phyloP scores from a whole-genome alignment of 176 grass and related monocot genomes.

The Ensete glaucum region DNA sequence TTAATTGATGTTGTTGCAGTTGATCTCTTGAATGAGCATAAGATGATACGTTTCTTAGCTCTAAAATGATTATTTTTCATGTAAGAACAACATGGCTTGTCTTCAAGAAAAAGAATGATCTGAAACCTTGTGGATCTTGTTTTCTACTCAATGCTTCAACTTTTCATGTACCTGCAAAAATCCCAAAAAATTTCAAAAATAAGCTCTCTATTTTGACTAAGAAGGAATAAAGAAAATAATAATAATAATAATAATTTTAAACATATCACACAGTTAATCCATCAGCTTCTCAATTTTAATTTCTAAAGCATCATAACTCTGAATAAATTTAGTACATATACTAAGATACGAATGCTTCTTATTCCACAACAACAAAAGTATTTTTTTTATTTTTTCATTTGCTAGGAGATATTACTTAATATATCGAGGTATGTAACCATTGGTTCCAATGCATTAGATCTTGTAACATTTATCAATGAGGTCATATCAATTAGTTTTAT shows the following conservation, averaged over 20 bases:
- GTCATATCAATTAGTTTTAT: too few relatives aligned
- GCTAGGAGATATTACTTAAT: too few relatives aligned
- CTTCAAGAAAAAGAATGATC: background rate
- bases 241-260: background rate
- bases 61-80: background rate
- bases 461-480: too few relatives aligned
- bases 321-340: too few relatives aligned
- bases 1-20: background rate
- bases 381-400: too few relatives aligned
- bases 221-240: background rate
- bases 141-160: background rate
- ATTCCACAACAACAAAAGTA: too few relatives aligned
- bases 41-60: background rate
- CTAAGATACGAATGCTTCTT: too few relatives aligned
- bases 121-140: background rate
- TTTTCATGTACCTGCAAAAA: background rate
- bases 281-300: too few relatives aligned
- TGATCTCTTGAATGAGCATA: background rate
- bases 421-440: too few relatives aligned
- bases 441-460: too few relatives aligned
- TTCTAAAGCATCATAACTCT: too few relatives aligned
- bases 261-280: background rate
- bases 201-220: background rate
- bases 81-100: background rate
- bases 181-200: background rate